Conservation (phyloP, 2,329 filamentous ascomycete species). For the Cladophialophora exuberans region DNA sequence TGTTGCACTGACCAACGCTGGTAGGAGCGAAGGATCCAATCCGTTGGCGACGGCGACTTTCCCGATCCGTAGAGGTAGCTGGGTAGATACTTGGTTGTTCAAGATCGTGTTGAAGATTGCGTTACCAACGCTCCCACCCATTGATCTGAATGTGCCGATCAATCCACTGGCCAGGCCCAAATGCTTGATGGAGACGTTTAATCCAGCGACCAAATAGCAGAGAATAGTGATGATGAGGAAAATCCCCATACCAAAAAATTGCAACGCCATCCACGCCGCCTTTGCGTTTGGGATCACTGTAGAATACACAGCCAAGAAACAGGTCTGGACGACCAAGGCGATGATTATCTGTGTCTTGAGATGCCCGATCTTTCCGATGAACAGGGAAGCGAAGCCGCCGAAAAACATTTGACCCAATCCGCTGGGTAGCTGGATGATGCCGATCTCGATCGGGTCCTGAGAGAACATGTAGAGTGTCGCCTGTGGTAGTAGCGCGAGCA, state of each 20-base stretch:
- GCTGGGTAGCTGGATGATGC: constrained; percentile 41
- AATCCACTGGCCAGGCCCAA: constrained; percentile 22
- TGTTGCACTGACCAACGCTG: constrained; percentile 41
- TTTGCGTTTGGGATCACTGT: constrained; percentile 15
- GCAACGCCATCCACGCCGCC: constrained; percentile 31
- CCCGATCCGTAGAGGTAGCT: constrained; percentile 9
- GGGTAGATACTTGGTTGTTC: constrained; percentile 13
- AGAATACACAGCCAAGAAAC: constrained; percentile 29
- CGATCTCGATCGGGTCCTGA: constrained; percentile 43
- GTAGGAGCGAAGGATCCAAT: constrained; percentile 40
- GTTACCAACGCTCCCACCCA: constrained; percentile 32
- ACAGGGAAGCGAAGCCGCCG: constrained; percentile 3
- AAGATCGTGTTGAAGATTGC: constrained; percentile 35
- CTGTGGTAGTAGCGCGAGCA: constrained; percentile 51
- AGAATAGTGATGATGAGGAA: constrained; percentile 19
- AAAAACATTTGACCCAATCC: constrained; percentile 16
- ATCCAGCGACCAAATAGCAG: constrained; percentile 18
- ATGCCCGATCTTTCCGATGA: constrained; percentile 21
- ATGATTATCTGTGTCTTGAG: constrained; percentile 23
- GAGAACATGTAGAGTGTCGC: constrained; percentile 49
- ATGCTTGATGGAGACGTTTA: constrained; percentile 20
- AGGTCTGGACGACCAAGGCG: constrained; percentile 30
- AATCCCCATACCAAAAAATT: constrained; percentile 25
- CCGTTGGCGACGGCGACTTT: constrained; percentile 42
- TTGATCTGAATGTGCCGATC: constrained; percentile 24